Percentiles rank a stretch among this genome's conserved stretches.
Conservation (phyloP, 2,329 filamentous ascomycete genomes). For the Berkeleyomyces rouxiae region DNA sequence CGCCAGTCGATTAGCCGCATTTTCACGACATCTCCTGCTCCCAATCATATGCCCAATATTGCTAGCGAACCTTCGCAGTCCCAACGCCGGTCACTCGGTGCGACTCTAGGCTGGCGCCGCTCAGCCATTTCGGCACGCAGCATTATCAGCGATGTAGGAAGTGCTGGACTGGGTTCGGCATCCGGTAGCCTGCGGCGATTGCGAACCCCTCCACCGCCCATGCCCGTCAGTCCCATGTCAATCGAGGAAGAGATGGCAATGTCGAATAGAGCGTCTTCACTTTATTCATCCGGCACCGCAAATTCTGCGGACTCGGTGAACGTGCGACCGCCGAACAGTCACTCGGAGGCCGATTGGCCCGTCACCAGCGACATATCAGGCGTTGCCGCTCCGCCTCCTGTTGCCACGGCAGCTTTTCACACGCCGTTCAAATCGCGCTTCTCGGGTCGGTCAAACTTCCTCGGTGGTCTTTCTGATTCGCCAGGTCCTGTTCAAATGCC, state of each 20-base stretch:
- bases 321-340: slow-evolving; percentile 4
- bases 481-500: background rate
- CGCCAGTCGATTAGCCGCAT: slow-evolving; percentile 6
- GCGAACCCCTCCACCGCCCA: background rate
- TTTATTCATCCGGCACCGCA: background rate
- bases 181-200: background rate
- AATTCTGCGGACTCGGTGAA: background rate
- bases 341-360: background rate
- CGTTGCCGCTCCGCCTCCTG: background rate
- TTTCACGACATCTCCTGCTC: background rate
- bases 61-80: background rate
- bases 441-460: slow-evolving; percentile 5
- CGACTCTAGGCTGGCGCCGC: slow-evolving; percentile 5
- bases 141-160: background rate
- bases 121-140: background rate
- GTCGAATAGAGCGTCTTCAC: background rate
- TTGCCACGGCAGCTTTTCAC: background rate
- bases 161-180: background rate
- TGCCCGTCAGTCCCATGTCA: background rate
- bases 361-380: background rate
- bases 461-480: slow-evolving; percentile 4
- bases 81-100: background rate
- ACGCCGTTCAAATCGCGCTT: slow-evolving; percentile 8
- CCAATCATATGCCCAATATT: background rate
- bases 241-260: background rate